These are phyloP conservation scores for Ceratocystis cubensis DNA, from an alignment of 2,329 filamentous ascomycete species.

Conservation along the genomic window DNA sequence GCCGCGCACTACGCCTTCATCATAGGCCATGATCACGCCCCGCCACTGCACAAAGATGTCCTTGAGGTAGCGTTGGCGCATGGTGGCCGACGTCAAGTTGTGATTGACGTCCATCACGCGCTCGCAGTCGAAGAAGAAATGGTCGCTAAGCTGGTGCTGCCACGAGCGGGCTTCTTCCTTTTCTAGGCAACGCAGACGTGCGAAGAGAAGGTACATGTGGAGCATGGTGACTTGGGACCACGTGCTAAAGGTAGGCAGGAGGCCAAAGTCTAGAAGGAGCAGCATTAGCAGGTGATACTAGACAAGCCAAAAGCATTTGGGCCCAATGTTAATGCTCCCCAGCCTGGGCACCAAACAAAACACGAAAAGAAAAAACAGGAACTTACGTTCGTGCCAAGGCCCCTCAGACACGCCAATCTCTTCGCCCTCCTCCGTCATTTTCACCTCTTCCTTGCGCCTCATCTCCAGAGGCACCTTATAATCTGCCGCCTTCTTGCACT, in stretches of 20 bases:
- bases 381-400: slow-evolving; percentile 71
- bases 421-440: slow-evolving; percentile 63
- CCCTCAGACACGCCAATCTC: slow-evolving; percentile 64
- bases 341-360: background rate
- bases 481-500: slow-evolving; percentile 58
- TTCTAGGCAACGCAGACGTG: slow-evolving; percentile 68
- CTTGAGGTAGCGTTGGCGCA: slow-evolving; percentile 59
- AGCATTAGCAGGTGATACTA: slow-evolving; percentile 6
- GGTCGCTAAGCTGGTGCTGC: slow-evolving; percentile 84
- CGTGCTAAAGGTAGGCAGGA: slow-evolving; percentile 79
- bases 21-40: slow-evolving; percentile 69
- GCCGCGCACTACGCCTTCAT: slow-evolving; percentile 65
- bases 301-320: background rate
- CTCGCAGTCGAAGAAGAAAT: slow-evolving; percentile 87
- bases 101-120: slow-evolving; percentile 72
- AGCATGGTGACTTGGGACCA: slow-evolving; percentile 96
- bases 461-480: slow-evolving; percentile 62
- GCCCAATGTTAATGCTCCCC: background rate
- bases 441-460: slow-evolving; percentile 53
- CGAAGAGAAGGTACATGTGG: slow-evolving; percentile 84
- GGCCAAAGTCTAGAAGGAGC: slow-evolving; percentile 49
- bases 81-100: slow-evolving; percentile 47
- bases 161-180: slow-evolving; percentile 56
- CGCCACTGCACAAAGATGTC: slow-evolving; percentile 92
- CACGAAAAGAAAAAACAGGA: background rate